Evolutionary conservation across 164 flowering plant species (phyloP).

Genomic region (Aristolochia californica): DNA sequence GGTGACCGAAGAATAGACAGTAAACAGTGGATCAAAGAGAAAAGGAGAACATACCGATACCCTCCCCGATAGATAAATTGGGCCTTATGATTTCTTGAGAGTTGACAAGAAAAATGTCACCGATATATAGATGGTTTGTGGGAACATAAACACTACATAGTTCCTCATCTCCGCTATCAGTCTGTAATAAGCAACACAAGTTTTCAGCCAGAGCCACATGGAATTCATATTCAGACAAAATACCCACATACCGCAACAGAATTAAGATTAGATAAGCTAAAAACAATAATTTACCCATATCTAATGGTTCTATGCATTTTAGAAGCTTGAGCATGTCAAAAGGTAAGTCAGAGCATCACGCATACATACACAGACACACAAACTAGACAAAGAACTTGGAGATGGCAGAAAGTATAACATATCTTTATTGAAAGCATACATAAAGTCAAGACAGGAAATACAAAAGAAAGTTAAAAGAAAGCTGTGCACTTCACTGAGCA

Average conservation of each 20-base stretch:
- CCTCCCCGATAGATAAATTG: conserved; percentile 72
- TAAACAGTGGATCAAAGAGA: not conserved
- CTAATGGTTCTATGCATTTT: too few relatives aligned
- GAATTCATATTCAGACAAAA: too few relatives aligned
- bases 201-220: conserved; percentile 3
- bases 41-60: conserved; percentile 44
- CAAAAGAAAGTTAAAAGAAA: not conserved
- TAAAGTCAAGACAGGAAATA: not conserved
- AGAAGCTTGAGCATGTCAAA: too few relatives aligned
- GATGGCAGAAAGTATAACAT: too few relatives aligned
- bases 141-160: conserved; percentile 75
- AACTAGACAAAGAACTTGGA: too few relatives aligned
- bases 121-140: conserved; percentile 72
- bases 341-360: too few relatives aligned
- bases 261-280: too few relatives aligned
- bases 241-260: too few relatives aligned
- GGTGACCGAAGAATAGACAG: too few relatives aligned
- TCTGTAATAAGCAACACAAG: conserved; percentile 23
- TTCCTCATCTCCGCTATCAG: conserved; percentile 63
- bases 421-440: too few relatives aligned
- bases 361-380: too few relatives aligned
- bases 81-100: conserved; percentile 69
- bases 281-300: too few relatives aligned
- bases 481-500: not conserved
- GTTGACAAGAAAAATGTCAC: conserved; percentile 58